phyloP scores from a whole-genome alignment of 192 early-diverging fungal genomes.

The Backusella macrospora region DNA sequence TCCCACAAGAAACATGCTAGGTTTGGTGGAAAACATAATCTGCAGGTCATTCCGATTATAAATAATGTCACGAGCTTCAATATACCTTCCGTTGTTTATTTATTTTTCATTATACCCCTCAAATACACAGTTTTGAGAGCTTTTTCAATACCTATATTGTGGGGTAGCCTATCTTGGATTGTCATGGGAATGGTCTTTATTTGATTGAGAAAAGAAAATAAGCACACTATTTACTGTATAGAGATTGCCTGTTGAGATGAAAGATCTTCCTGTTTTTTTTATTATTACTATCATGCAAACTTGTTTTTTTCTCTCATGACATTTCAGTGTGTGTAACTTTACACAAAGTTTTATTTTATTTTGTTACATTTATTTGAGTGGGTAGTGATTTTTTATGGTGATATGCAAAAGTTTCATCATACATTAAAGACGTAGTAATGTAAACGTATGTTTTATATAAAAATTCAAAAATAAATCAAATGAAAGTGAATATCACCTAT shows the following conservation, averaged over 20 bases:
- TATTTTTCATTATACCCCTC: not conserved
- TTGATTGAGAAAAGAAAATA: slow-evolving; percentile 7
- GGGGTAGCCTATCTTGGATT: not conserved
- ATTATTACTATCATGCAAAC: not conserved
- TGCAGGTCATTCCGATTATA: slow-evolving; percentile 9
- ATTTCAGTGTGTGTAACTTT: not conserved
- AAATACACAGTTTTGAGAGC: not conserved
- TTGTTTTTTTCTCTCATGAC: slow-evolving; percentile 10
- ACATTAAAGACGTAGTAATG: not conserved
- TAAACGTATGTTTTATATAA: not conserved
- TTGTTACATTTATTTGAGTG: not conserved
- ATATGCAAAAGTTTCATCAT: not conserved
- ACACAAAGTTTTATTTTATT: not conserved
- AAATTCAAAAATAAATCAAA: not conserved
- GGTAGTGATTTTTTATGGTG: not conserved
- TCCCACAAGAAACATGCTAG: not conserved
- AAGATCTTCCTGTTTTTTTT: not conserved
- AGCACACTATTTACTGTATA: not conserved
- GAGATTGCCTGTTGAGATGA: not conserved
- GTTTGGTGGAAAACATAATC: not conserved
- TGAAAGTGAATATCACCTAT: not conserved
- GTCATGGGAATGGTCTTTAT: not conserved
- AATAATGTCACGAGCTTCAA: slow-evolving; percentile 2
- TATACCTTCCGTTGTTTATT: slow-evolving; percentile 8
- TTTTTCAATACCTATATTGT: slow-evolving; percentile 5